Percentiles rank a stretch among this genome's conserved stretches.
Evolutionary conservation across 2,329 filamentous ascomycete genomes (phyloP).

Genomic region (Hansfordia pulvinata): DNA sequence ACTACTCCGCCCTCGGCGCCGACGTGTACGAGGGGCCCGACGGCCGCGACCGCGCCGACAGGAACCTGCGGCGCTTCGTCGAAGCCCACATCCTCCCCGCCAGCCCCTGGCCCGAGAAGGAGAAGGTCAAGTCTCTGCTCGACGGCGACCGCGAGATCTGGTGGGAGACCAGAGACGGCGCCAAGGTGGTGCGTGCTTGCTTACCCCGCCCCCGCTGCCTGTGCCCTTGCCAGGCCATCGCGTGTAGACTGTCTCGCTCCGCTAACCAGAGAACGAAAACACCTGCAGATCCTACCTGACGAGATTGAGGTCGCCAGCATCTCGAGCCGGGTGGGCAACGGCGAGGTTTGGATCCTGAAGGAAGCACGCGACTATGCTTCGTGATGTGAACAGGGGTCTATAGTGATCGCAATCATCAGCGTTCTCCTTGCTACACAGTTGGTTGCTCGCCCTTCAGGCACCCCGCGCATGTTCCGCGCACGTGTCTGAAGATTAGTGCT

Average conservation of each 20-base stretch:
- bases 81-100: slow-evolving; percentile 68
- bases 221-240: slow-evolving; percentile 6
- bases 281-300: slow-evolving; percentile 57
- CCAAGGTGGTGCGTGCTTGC: slow-evolving; percentile 42
- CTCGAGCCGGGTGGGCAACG: slow-evolving; percentile 68
- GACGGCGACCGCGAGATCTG: slow-evolving; percentile 56
- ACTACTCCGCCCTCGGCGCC: slow-evolving; percentile 54
- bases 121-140: slow-evolving; percentile 53
- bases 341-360: slow-evolving; percentile 71
- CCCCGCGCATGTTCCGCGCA: too few species aligned
- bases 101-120: slow-evolving; percentile 60
- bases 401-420: too few species aligned
- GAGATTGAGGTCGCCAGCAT: slow-evolving; percentile 64
- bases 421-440: too few species aligned
- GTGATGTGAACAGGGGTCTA: background rate
- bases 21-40: slow-evolving; percentile 63
- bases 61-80: slow-evolving; percentile 69
- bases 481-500: too few species aligned
- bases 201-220: slow-evolving; percentile 1
- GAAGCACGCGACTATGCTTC: slow-evolving; percentile 32
- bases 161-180: slow-evolving; percentile 65
- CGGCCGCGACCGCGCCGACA: slow-evolving; percentile 62
- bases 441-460: too few species aligned
- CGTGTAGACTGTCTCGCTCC: too few species aligned
- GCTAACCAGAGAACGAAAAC: slow-evolving; percentile 10